Base-by-base conservation (phyloP, 208 protist species). In the Leishmania aethiopica region DNA sequence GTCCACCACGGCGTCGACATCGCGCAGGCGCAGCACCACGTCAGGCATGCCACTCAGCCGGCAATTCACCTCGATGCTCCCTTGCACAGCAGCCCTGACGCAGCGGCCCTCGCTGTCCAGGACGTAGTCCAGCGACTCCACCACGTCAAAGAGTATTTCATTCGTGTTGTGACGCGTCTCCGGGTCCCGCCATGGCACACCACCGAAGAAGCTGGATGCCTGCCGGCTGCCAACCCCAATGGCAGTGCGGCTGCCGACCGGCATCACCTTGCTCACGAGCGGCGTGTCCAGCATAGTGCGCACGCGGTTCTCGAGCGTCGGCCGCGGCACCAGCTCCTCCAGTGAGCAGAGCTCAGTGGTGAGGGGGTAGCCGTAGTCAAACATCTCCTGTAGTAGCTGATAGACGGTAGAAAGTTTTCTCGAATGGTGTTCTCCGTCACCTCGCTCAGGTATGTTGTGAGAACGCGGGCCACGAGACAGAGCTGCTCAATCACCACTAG, bases 71-170 rank as follows among this genome's bases (percentile, higher is more conserved):
- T 97, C 88, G 28, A 98, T 86, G 49, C 84, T 78, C 15, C 96
- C 96, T 49, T 87, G 90, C 49, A 98, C 91, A 4, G 84, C 82
- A 28, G 91, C 83, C 76, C 85, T 89, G 28, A 95, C 70, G 55
- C 93, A 77, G 75, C 81, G 89, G 19, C 95, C 95, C 72, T 97
- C 92, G 66, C 75, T 90, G 79, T 98, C 92, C 25, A 98, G 73
- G 49, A 98, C 87, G 79, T 89, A 95, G 86, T 98, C 92, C 37
- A 98, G 66, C 19, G 84, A 84, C 81, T 99, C 96, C 35, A 98
- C 87, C 64, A 99, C 88, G 83, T 99, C 97, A 80, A 99, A 97
- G 66, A 98, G 95, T n/a, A 99, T 91, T 78, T 99, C 94, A 84
- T 97, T 99, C 10, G 85, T 90, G 42, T 82, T 78, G 79, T 98